phyloP scores from a whole-genome alignment of 495 filamentous ascomycete species.

The Penicillium subrubescens region DNA sequence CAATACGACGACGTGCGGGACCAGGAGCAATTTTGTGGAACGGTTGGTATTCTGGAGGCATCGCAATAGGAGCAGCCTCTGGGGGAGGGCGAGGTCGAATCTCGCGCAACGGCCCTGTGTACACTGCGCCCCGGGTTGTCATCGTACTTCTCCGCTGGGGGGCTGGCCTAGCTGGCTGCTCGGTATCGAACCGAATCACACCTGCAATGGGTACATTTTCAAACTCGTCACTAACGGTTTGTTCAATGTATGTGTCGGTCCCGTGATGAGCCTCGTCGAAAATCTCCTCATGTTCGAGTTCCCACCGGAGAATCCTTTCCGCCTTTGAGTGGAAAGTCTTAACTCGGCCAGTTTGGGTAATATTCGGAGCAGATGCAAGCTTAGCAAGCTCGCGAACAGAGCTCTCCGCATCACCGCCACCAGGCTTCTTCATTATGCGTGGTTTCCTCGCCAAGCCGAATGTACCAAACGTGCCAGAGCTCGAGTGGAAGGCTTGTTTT shows the following conservation, averaged over 20 bases:
- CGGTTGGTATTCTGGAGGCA: not conserved
- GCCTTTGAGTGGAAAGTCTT: constrained; percentile 24
- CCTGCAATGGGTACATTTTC: constrained; percentile 35
- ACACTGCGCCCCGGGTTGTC: not conserved
- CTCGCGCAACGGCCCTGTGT: not conserved
- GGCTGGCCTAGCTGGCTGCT: constrained; percentile 13
- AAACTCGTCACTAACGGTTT: constrained; percentile 35
- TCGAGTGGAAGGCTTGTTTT: constrained; percentile 40
- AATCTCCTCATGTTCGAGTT: constrained; percentile 37
- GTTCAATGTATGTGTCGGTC: constrained; percentile 35
- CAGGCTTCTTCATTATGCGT: not conserved
- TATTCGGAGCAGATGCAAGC: constrained; percentile 10
- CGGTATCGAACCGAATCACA: constrained; percentile 38
- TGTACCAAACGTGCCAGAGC: constrained; percentile 50
- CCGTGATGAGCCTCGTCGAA: constrained; percentile 25
- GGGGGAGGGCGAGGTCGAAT: not conserved
- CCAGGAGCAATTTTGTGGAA: not conserved
- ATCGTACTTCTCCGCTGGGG: constrained; percentile 7
- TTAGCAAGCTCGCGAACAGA: constrained; percentile 33
- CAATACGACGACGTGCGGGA: constrained; percentile 28
- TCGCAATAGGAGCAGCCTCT: not conserved
- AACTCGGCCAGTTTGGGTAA: not conserved
- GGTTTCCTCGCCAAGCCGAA: constrained; percentile 7
- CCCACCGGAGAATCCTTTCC: constrained; percentile 40
- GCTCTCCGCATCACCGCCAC: constrained; percentile 17